Evolutionary conservation across 352 stramenopile genomes (phyloP), one percentile per base, ranked within the genome.

Genomic region (Globisporangium uncinulatum): DNA sequence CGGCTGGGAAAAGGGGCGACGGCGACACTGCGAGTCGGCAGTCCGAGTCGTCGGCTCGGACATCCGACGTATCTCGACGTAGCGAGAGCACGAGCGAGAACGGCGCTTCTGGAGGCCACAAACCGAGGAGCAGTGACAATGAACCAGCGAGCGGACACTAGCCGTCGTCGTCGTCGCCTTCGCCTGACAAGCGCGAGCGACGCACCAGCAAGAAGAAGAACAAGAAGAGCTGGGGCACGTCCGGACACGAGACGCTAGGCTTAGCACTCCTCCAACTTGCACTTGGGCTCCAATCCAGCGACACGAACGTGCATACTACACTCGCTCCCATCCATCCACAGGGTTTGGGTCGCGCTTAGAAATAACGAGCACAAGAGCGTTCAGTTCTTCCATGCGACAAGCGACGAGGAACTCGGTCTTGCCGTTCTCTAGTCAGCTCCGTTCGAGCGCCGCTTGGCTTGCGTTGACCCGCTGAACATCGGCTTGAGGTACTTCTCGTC

Each of bases 401-500:
- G n/a, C n/a, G n/a, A n/a, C n/a, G n/a, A n/a, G n/a, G n/a, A 29
- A 29, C 24, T 29, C 24, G 24, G 24, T 29, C 24, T 29, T 29
- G 24, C 24, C 24, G 24, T 29, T 29, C 24, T 4, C 24, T 29
- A 29, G 24, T 29, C 24, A 29, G 24, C 24, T 1, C 24, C 24
- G 24, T 29, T 29, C 24, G 24, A 29, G 24, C 19, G 44, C 14
- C 41, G 44, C 49, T 34, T 36, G 66, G 21, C 64, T 29, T 29
- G 63, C 29, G 57, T 58, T 3, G 73, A 79, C 15, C 77, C 79
- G 1, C 79, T 77, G 60, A 89, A 87, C 9, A 86, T 42, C 4
- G 79, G 79, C 58, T 89, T 86, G 48, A 89, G 65, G 50, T 87
- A 89, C 41, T 65, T 71, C 36, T 87, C 75, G 32, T 89, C 79